Evolutionary conservation across 768 basidiomycete genomes (phyloP), one percentile per base, ranked within the genome.

Genomic region (Xerocomus potaroensis): DNA sequence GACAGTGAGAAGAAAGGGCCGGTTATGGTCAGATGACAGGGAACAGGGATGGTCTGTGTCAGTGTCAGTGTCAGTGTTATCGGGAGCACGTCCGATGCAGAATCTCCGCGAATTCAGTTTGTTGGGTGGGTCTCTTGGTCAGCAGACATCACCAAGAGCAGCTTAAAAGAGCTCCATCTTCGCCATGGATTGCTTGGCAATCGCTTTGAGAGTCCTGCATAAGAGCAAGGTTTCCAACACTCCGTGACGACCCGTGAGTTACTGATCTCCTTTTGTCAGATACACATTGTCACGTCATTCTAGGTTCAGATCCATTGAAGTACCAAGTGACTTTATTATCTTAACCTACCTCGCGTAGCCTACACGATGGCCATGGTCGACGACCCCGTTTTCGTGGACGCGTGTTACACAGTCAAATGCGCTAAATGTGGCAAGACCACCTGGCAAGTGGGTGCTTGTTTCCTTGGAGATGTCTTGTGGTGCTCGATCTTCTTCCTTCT

Each of bases 391-490:
- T 79, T 74, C 45, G 73, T 72, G 51, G 69, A 84, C 59, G 56
- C 64, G 48, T 88, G 86, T 69, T 75, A 65, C 61, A 54, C 65
- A 50, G 80, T 82, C 48, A 72, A 72, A 48, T 88, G 86, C 67
- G 65, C 63, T 42, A 69, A 64, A 48, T 88, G 86, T 63, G 74
- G 74, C 41, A 87, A 87, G 73, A 79, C 69, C 21, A 87, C 81
- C 16, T 88, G 86, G 87, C 71, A 61, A 70, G 86, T 86, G 61
- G 59, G 75, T 65, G 45, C 50, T 38, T 59, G 54, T 57, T 57
- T 40, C 54, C 55, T 60, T 68, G 58, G 50, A 39, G 58, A 62
- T 57, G 46, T 42, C 31, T 45, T 51, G 52, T 50, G 39, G 47
- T 32, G 8, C 38, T 38, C 41, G 54, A 45, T 47, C 48, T 51